phyloP scores from a whole-genome alignment of 192 early-diverging fungal genomes.

The Umbelopsis vinacea region DNA sequence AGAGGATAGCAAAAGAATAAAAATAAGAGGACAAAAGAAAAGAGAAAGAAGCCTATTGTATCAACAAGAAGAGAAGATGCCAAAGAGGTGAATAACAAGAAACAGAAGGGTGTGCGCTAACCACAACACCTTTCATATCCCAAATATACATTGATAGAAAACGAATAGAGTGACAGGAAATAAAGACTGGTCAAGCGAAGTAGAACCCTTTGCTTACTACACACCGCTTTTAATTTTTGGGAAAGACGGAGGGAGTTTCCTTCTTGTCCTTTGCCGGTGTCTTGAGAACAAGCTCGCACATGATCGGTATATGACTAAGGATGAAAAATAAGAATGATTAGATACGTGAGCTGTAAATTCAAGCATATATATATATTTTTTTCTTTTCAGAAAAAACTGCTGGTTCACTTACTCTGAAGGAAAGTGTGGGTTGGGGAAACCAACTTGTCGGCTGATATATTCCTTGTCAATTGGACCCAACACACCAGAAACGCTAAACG shows the following conservation, averaged over 20 bases:
- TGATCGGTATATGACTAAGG: constrained; percentile 66
- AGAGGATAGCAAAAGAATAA: constrained; percentile 26
- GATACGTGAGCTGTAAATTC: not conserved
- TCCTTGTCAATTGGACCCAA: constrained; percentile 82
- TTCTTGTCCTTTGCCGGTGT: constrained; percentile 40
- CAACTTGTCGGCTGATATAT: constrained; percentile 78
- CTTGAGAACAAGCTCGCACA: constrained; percentile 74
- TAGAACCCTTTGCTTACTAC: not conserved
- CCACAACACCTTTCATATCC: constrained; percentile 13
- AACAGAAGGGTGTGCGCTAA: constrained; percentile 20
- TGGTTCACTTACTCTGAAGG: constrained; percentile 80
- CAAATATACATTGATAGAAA: constrained; percentile 23
- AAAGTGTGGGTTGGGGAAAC: constrained; percentile 92
- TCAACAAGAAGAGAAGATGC: constrained; percentile 25
- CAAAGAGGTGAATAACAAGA: constrained; percentile 22
- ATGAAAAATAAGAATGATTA: constrained; percentile 5
- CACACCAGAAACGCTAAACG: constrained; percentile 77
- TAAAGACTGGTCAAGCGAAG: too few relatives aligned
- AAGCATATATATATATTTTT: too few relatives aligned
- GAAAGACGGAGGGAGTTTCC: constrained; percentile 15
- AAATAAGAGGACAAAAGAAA: constrained; percentile 30
- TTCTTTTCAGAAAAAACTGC: too few relatives aligned
- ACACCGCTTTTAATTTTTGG: constrained; percentile 21
- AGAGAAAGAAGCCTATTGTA: constrained; percentile 26
- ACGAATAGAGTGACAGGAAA: constrained; percentile 3